Base-by-base conservation (phyloP, 257 asterid species). In the Coffea canephora region DNA sequence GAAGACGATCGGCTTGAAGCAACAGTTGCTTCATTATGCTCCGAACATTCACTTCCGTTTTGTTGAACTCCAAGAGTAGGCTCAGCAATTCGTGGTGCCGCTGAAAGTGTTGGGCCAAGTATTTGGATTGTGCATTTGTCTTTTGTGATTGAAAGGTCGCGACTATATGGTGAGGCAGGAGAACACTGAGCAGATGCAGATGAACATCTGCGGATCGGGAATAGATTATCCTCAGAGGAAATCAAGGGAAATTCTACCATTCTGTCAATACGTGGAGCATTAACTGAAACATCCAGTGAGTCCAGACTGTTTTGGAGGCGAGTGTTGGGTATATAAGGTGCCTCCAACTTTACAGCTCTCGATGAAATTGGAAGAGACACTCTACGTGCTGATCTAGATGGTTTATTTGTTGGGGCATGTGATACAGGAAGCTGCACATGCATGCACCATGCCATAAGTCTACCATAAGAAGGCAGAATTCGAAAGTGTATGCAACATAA, bases 191-290 rank as follows among this genome's bases (percentile, higher is more conserved):
- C 90, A 16, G 94, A 90, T 41, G 81, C 45, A 31, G 91, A 82
- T 48, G 98, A 90, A 72, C 87, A 80, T 79, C 92, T 79, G 45
- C 84, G 87, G 82, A 75, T 57, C 3, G 85, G 83, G 52, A 62
- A 80, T 34, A 49, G 76, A 31, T 88, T 85, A 15, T 88, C 93
- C 18, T 88, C 88, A 0, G 94, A 86, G 5, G 97, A 90, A 16
- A 88, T 80, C 71, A 87, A 59, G 19, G 93, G 91, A 64, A 89
- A 88, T 61, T 94, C 98, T 7, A 92, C 94, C 98, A 96, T 96
- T 84, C 88, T 94, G 86, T 94, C 98, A 23, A 96, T 86, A 14
- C 96, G 90, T 15, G 99, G 99, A 64, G 98, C 97, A 64, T 96
- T 96, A 74, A 96, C 93, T 0, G 99, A 96, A 77, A 96, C 95